Evolutionary conservation across 148 eudicot species (phyloP), one percentile per base, ranked within the genome.

Genomic region (Fagopyrum tataricum): DNA sequence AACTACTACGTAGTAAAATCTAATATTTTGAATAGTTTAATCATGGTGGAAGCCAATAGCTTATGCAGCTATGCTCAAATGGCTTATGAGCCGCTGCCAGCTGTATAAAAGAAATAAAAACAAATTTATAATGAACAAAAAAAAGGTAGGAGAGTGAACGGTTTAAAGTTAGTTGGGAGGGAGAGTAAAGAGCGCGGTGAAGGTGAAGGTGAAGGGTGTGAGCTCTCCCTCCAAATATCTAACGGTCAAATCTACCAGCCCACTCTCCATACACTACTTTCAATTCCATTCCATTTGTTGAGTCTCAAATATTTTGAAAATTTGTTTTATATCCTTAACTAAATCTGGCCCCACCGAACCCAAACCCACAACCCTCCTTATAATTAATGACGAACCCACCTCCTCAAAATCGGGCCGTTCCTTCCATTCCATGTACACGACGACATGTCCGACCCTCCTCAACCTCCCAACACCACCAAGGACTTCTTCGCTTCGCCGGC

Each of bases 401-500:
- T 13, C 42, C 69, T 2, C 44, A 6, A 9, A 24, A 59, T 24
- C 66, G 15, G 66, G 10, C 69, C 51, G 6, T 44, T 53, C 40
- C 20, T 20, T 5, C 66, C 4, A 18, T 42, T 12, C 44, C 41
- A 55, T 26, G 9, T n/a, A 7, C 76, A 11, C 62, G 12, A 69
- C 69, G 88, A 85, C 71, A 87, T 89, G 95, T 81, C 98, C 46
- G 79, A 81, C 56, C 80, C 83, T 75, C 82, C 82, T 31, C 37
- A 31, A 47, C 82, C 87, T 53, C 69, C 69, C 69, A 64, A 69
- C 68, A 68, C 87, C 11, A 75, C 88, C 53, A 81, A 78, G 72
- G 84, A 86, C 79, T 81, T 82, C 80, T 84, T 85, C 43, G 67
- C 94, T 44, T 82, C 96, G 9, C 94, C 97, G 0, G 89, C 97